Evolutionary conservation across 768 basidiomycete species (phyloP).

Genomic region (Hygrocybe coccinea): DNA sequence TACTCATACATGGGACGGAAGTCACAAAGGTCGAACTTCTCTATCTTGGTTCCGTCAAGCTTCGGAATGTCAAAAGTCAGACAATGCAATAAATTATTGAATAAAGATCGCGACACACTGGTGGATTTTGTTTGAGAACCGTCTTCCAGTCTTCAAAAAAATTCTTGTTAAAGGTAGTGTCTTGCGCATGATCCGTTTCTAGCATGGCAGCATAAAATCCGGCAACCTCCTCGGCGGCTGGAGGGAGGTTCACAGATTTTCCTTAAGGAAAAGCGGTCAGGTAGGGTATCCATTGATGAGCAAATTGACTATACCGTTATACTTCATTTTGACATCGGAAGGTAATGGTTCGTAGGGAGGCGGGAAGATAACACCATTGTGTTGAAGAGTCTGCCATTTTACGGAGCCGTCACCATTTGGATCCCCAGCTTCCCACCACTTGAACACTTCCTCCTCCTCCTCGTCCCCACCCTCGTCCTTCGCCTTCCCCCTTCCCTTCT

Average conservation of each 20-base stretch:
- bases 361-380: slow-evolving; percentile 93
- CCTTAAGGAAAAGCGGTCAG: slow-evolving; percentile 43
- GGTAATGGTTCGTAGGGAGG: slow-evolving; percentile 89
- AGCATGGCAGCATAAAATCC: slow-evolving; percentile 92
- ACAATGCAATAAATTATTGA: background rate
- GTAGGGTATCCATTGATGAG: slow-evolving; percentile 4
- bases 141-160: slow-evolving; percentile 90
- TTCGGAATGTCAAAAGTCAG: slow-evolving; percentile 24
- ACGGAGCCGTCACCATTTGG: slow-evolving; percentile 67
- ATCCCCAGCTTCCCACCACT: slow-evolving; percentile 79
- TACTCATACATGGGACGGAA: slow-evolving; percentile 93
- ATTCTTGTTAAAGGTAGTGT: slow-evolving; percentile 85
- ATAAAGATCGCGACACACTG: slow-evolving; percentile 49
- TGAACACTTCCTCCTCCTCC: slow-evolving; percentile 69
- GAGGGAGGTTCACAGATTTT: slow-evolving; percentile 69
- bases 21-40: slow-evolving; percentile 76
- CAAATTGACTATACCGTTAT: slow-evolving; percentile 59
- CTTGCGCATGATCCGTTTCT: slow-evolving; percentile 88
- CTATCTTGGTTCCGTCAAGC: slow-evolving; percentile 73
- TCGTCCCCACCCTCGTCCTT: slow-evolving; percentile 40
- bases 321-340: slow-evolving; percentile 83
- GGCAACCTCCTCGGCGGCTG: slow-evolving; percentile 91
- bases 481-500: slow-evolving; percentile 35
- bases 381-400: slow-evolving; percentile 95
- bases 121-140: slow-evolving; percentile 74